A percentile compares a stretch with the other conserved stretches of the same genome.
phyloP scores from a whole-genome alignment of 163 green algal species.

The Smithsoniella earleae region DNA sequence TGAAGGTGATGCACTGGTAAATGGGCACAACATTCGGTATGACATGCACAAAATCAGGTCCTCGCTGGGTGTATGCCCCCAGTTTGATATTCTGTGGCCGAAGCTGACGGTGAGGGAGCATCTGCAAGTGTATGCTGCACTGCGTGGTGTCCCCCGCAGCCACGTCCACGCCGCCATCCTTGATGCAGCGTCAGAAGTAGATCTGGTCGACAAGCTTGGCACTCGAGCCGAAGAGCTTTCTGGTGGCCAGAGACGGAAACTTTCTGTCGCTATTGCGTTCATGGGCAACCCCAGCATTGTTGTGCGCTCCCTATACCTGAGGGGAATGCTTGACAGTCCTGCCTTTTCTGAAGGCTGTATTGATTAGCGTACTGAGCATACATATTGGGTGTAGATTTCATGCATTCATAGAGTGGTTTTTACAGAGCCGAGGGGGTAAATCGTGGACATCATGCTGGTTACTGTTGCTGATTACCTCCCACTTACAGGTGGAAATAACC shows the following conservation, averaged over 20 bases:
- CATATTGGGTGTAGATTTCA: too few relatives aligned
- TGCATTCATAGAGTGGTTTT: too few relatives aligned
- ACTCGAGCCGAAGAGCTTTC: constrained; percentile 54
- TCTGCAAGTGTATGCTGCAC: constrained; percentile 69
- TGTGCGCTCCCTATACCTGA: neutral
- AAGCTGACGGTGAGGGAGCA: constrained; percentile 76
- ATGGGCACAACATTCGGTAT: constrained; percentile 46
- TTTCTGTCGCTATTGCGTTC: constrained; percentile 73
- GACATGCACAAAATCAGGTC: constrained; percentile 60
- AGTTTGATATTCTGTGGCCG: constrained; percentile 86
- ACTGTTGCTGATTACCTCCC: neutral
- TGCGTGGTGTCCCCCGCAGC: constrained; percentile 40
- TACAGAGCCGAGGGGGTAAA: neutral
- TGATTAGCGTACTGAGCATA: too few relatives aligned
- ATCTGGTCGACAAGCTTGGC: constrained; percentile 58
- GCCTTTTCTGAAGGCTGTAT: too few relatives aligned
- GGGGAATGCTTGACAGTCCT: too few relatives aligned
- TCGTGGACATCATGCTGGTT: neutral
- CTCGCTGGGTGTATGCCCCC: constrained; percentile 54
- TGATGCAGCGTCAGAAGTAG: constrained; percentile 40
- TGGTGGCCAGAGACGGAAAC: constrained; percentile 68
- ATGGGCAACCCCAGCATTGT: constrained; percentile 45
- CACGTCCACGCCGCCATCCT: neutral
- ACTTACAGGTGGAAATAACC: too few relatives aligned
- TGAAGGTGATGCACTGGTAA: constrained; percentile 50